These are phyloP conservation scores for Uronychia binucleata DNA, from an alignment of 73 alveolate genomes.

Conservation along the genomic window DNA sequence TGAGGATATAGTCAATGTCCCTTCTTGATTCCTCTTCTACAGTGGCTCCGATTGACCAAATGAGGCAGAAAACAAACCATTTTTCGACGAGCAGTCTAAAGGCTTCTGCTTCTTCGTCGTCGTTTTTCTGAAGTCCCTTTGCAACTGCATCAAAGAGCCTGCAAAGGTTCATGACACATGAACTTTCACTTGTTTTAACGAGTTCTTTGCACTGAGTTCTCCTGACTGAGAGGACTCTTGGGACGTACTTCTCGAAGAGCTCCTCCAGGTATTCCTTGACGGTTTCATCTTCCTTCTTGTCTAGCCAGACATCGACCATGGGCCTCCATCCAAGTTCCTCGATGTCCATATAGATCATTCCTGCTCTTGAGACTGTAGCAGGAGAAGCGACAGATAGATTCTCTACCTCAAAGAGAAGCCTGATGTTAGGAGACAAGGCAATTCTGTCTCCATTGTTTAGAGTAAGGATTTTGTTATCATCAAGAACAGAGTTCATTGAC, in stretches of 20 bases:
- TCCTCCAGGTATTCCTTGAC: constrained; percentile 69
- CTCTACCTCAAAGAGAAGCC: constrained; percentile 96
- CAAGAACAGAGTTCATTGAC: constrained; percentile 97
- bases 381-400: constrained; percentile 98
- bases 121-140: constrained; percentile 47
- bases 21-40: constrained; percentile 88
- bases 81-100: constrained; percentile 72
- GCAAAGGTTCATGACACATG: constrained; percentile 85
- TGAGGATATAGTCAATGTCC: constrained; percentile 76
- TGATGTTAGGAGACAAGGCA: constrained; percentile 90
- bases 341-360: constrained; percentile 96
- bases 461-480: constrained; percentile 95
- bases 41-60: constrained; percentile 97
- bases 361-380: constrained; percentile 99
- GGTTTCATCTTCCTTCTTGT: constrained; percentile 66
- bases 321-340: constrained; percentile 97
- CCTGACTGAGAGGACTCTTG: constrained; percentile 74
- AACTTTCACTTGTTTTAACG: constrained; percentile 82
- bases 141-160: constrained; percentile 83
- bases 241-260: constrained; percentile 72
- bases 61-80: constrained; percentile 88
- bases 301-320: constrained; percentile 88
- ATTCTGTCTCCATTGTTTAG: constrained; percentile 98
- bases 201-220: constrained; percentile 85
- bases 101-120: constrained; percentile 59